Conservation (phyloP, 371 early-diverging fungal species). For the Zopfochytrium polystomum region DNA sequence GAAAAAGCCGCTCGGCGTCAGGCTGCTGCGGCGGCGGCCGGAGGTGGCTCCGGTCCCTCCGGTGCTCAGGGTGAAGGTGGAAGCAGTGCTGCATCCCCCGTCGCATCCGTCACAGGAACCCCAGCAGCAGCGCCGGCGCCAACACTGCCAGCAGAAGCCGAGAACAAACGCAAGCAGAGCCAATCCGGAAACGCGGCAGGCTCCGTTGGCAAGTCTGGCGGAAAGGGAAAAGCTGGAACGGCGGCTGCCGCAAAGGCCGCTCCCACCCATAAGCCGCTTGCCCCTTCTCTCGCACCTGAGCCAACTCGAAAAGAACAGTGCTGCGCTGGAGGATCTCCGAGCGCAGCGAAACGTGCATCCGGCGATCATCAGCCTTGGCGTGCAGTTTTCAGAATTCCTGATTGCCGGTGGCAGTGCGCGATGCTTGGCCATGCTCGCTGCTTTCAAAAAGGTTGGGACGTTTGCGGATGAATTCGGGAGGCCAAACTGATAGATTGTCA, state of each 20-base stretch:
- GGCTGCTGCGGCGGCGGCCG: neutral
- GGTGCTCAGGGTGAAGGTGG: neutral
- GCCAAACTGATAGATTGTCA: neutral
- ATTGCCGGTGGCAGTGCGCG: conserved; percentile 90
- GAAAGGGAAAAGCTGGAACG: too few relatives aligned
- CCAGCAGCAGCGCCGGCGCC: conserved; percentile 4
- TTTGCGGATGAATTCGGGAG: neutral
- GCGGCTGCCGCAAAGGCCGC: conserved; percentile 22
- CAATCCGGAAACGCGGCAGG: too few relatives aligned
- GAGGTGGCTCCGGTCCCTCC: neutral
- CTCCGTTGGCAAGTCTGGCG: too few relatives aligned
- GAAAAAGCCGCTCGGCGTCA: conserved; percentile 19
- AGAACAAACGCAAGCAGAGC: too few relatives aligned
- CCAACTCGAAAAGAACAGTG: conserved; percentile 30
- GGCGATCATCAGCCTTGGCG: conserved; percentile 77
- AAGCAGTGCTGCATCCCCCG: too few relatives aligned
- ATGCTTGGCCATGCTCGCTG: conserved; percentile 78
- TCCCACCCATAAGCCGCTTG: conserved; percentile 36
- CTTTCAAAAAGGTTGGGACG: conserved; percentile 70
- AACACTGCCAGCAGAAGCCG: conserved; percentile 14
- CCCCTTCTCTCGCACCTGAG: conserved; percentile 53
- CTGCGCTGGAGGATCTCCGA: neutral
- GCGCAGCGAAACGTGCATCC: conserved; percentile 71
- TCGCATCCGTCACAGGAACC: conserved; percentile 6
- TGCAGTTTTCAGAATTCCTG: conserved; percentile 78